Base-by-base conservation (phyloP, 2,329 filamentous ascomycete genomes). In the Massarina eburnea region DNA sequence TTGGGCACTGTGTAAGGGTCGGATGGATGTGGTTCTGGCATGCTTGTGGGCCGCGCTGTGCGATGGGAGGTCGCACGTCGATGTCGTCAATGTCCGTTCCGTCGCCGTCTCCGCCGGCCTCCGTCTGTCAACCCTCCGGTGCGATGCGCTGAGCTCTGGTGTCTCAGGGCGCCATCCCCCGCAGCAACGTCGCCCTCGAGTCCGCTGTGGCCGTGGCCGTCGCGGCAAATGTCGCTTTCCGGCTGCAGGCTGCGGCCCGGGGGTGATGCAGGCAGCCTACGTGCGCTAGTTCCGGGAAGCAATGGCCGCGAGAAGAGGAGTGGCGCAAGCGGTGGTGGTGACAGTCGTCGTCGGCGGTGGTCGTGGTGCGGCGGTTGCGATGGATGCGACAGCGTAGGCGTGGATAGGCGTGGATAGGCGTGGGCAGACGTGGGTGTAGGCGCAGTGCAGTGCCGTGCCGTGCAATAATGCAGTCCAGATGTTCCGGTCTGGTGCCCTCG, bases 1-100 rank as follows among this genome's bases (percentile, higher is more conserved):
- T 68, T 62, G 42, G 68, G 65, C 48, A 62, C 46, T 21, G 57
- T 50, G 54, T 65, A 64, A 32, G 60, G 47, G 47, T 61, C 54
- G 2, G 61, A 43, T 51, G 35, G 12, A 30, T 44, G 55, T n/a
- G 45, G 24, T 34, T 46, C 47, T 33, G 58, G 32, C 65, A 68
- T 68, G 48, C 34, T 54, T 19, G 45, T 24, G 38, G 41, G 43
- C 46, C 26, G 38, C 29, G 20, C 48, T 24, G 21, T 20, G 34
- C 10, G 24, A 26, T 26, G 24, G 6, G 19, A 20, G 34, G 12
- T 20, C 19, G n/a, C n/a, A n/a, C n/a, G n/a, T n/a, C n/a, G n/a
- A n/a, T n/a, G n/a, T n/a, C n/a, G n/a, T n/a, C n/a, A 36, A 36
- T 36, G 15, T 36, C 34, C 34, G 34, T 21, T 20, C 17, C n/a